Evolutionary conservation across 1,284 basidiomycete species (phyloP), one percentile per base, ranked within the genome.

Genomic region (Cryptococcus sp.): DNA sequence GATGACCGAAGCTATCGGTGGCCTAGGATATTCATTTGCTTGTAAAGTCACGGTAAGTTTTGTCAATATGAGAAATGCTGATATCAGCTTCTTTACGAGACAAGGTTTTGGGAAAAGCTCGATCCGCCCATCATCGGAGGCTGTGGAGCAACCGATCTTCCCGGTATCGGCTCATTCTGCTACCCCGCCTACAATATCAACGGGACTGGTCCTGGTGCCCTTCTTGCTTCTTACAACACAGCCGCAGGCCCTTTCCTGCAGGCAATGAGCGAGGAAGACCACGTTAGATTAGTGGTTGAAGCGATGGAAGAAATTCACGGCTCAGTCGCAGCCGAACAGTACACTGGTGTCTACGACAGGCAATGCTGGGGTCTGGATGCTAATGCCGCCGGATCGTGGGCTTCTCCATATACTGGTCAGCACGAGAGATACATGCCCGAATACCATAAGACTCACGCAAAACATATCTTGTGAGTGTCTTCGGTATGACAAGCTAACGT

Each of bases 71-170:
- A 21, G 39, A 34, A 11, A 3, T 11, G 48, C 52, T 49, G 34
- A 49, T 22, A 34, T 5, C 43, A 59, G 57, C 54, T 59, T 2
- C 52, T 56, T 7, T 64, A 62, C 59, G 57, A 61, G 49, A 56
- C 56, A 19, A 56, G 62, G 48, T 64, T 64, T 59, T 64, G 62
- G 62, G 62, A 64, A 45, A 49, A 64, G n/a, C 46, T 57, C 46
- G 57, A 57, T 21, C 48, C 53, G 13, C 62, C 62, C 23, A 64
- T 64, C 48, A 57, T 54, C 32, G 62, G 61, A 11, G 62, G 62
- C n/a, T 64, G 59, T 48, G 53, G 53, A 18, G 32, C 46, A 23
- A 60, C 60, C 32, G 60, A 62, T 43, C 37, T 56, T 42, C 55
- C 57, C 21, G 58, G 58, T 19, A 50, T 62, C 32, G 57, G 57